phyloP scores from a whole-genome alignment of 1,284 basidiomycete species.

The Takashimella tepidaria region DNA sequence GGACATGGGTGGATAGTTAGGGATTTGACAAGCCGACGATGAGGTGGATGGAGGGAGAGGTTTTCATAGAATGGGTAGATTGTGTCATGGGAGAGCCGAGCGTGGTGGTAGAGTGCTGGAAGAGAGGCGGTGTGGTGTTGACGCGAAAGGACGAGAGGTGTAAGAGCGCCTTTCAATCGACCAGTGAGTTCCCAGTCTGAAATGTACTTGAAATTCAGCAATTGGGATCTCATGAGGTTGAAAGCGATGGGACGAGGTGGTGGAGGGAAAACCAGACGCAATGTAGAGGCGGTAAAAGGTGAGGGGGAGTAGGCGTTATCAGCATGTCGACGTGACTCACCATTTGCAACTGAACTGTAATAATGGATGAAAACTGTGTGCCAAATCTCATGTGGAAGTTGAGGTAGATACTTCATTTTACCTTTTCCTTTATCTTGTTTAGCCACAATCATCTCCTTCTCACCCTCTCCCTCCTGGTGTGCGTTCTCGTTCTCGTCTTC shows the following conservation, averaged over 20 bases:
- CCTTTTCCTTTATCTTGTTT: conserved; percentile 24
- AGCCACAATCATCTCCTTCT: not conserved
- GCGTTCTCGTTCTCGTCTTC: no score
- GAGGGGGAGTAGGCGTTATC: no score
- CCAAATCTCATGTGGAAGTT: conserved; percentile 32
- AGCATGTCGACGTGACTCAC: conserved; percentile 11
- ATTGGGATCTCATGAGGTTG: not conserved
- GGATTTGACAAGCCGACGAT: conserved; percentile 16
- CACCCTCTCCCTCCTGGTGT: not conserved
- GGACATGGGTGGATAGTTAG: conserved; percentile 23
- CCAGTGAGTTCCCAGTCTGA: conserved; percentile 17
- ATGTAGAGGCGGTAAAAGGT: not conserved
- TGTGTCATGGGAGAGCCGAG: conserved; percentile 17
- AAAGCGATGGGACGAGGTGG: not conserved
- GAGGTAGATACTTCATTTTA: conserved; percentile 18
- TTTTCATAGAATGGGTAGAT: conserved; percentile 14
- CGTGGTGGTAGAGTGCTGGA: conserved; percentile 24
- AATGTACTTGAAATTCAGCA: not conserved
- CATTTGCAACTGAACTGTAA: conserved; percentile 16
- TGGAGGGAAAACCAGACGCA: no score
- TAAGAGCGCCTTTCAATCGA: conserved; percentile 8
- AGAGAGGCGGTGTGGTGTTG: conserved; percentile 15
- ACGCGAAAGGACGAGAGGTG: conserved; percentile 20
- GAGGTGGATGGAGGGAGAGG: not conserved
- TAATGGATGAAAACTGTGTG: conserved; percentile 23